Evolutionary conservation across 2,329 filamentous ascomycete species (phyloP), one percentile per base, ranked within the genome.

Genomic region (Sclerotinia subarctica): DNA sequence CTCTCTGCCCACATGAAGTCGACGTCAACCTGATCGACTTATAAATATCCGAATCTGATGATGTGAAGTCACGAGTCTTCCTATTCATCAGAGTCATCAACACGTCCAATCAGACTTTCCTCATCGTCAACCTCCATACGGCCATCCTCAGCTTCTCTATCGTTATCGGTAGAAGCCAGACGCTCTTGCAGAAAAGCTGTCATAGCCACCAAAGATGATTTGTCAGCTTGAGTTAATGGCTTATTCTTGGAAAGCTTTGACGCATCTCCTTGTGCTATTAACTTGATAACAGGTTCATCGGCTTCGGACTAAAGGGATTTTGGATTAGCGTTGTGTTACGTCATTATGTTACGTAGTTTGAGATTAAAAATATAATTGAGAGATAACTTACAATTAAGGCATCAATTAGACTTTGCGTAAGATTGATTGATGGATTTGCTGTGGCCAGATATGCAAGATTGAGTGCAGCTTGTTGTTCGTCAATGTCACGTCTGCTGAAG

Each of bases 401-500:
- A 69, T 86, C 81, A 64, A 88, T 81, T 68, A 92, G 82, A 63
- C 78, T 78, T 66, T 81, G 77, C 52, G 83, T 76, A 44, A 62
- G 57, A 58, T 57, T 54, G 62, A 85, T 80, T 32, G 83, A 81
- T 65, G 79, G 78, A 70, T 83, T 80, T 71, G 82, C 81, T 66
- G 81, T 82, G 59, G 82, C 80, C 49, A 92, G 80, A 70, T 85
- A 83, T 56, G 84, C 81, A 44, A 93, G 81, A 69, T 86, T 88
- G 69, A 92, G 82, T 5, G 88, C 88, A 54, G 87, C 84, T 75
- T 91, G 88, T 75, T 90, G 84, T 77, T 91, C 86, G 64, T 84
- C 82, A 26, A 91, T 49, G 35, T 62, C 64, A 49, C 70, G 68
- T 35, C 58, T 68, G 26, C 69, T 69, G 74, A 70, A 74, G 52